Base-by-base conservation (phyloP, 495 filamentous ascomycete genomes). In the Evernia prunastri region DNA sequence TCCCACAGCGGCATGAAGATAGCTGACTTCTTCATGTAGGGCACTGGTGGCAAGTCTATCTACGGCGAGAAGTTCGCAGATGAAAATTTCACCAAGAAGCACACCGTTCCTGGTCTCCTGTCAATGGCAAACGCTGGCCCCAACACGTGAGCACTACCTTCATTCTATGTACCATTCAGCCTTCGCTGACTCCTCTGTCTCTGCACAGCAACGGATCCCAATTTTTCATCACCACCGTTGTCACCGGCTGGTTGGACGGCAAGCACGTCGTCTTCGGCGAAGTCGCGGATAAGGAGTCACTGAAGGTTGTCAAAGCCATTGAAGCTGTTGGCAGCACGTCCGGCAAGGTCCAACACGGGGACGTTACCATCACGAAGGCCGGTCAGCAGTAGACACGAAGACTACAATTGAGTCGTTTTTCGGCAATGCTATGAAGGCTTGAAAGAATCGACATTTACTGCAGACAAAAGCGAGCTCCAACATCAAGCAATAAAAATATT, bases 201-300 rank as follows among this genome's bases (percentile, higher is more conserved):
- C 23, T n/a, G 23, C 69, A 9, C 65, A 97, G 94, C 77, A 99
- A 97, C 75, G 94, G 95, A 70, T 92, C 87, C 64, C 95, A 97
- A 76, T 99, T 99, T 86, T 99, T 97, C 84, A 79, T 99, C 74
- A 99, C 94, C 63, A 97, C 95, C 39, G 89, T 95, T 66, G 79
- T 84, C 33, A 99, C 94, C 49, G 87, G 88, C 36, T 95, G 97
- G 81, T 86, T 99, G 60, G 91, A 97, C 73, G 86, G 87, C 69
- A 97, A 97, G 81, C 94, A 99, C 79, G 94, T 99, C 63, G 94
- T 99, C 63, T 99, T 97, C 76, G 94, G 94, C 66, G 88, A 97
- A 77, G 93, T 99, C 51, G 81, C 82, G 59, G 87, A 90, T 63
- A 72, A 77, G 0, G 73, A 77, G n/a, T 89, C 87, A 67, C 74